Base-by-base conservation (phyloP, 2,329 filamentous ascomycete genomes). In the Metarhizium rileyi region DNA sequence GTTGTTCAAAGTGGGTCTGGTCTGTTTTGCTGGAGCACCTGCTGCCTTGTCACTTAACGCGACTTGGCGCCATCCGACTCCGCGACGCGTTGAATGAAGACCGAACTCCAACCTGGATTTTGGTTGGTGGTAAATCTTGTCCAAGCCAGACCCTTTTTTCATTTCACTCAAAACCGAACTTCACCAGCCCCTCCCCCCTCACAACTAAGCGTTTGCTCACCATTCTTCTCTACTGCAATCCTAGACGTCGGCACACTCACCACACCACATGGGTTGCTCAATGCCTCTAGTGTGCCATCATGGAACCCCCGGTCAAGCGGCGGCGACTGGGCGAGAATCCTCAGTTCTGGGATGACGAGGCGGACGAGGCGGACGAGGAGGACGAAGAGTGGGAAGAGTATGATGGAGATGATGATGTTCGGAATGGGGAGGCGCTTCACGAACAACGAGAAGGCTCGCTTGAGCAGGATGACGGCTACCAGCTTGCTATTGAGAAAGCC, bases 291-390 rank as follows among this genome's bases (percentile, higher is more conserved):
- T 42, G 49, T 22, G 46, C 36, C 47, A 52, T 36, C 46, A 84
- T 84, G 80, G 78, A 82, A 56, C 75, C 74, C 28, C 73, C 75
- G 16, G 59, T 69, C 45, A 89, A 89, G 66, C 75, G 80, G 61
- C 71, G 76, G 54, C 79, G 79, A 58, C 65, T 80, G n/a, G 70
- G 70, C 62, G 62, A 65, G 55, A 63, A 69, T 44, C 58, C 68
- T 43, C 66, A 55, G 23, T 63, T 59, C 50, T 46, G 55, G 27
- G 40, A 35, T 16, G 40, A 50, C 36, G 41, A 25, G 23, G 35
- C 44, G 12, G 22, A 47, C 14, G 42, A 26, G 12, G 48, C 28
- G 16, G 50, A 48, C 12, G 48, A 36, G 30, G 30, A 48, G 4
- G 38, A 22, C 9, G 44, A 23, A 22, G 45, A 48, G 20, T 48